A percentile compares a stretch with the other conserved stretches of the same genome.
Evolutionary conservation across 2,329 filamentous ascomycete genomes (phyloP).

Genomic region (Aureobasidium melanogenum): DNA sequence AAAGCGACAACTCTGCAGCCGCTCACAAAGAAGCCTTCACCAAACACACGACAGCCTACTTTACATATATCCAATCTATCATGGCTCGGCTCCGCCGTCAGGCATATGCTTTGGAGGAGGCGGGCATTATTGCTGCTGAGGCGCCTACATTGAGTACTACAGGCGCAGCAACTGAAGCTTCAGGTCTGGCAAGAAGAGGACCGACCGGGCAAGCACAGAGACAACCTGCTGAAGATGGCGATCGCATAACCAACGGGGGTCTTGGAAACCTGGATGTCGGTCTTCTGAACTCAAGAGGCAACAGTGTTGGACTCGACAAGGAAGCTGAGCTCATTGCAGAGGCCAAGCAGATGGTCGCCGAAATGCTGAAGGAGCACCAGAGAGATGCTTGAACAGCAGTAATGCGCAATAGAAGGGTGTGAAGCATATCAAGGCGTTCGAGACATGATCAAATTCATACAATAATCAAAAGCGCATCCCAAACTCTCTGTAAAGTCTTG

Average conservation of each 20-base stretch:
- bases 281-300: slow-evolving; percentile 79
- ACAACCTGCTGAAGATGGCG: slow-evolving; percentile 16
- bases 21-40: slow-evolving; percentile 50
- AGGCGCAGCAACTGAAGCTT: slow-evolving; percentile 6
- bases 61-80: slow-evolving; percentile 62
- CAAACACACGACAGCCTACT: slow-evolving; percentile 51
- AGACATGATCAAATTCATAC: neutral
- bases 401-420: neutral
- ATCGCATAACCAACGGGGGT: slow-evolving; percentile 35
- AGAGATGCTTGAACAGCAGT: neutral
- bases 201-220: slow-evolving; percentile 8
- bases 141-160: slow-evolving; percentile 27
- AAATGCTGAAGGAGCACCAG: slow-evolving; percentile 13
- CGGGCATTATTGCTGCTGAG: slow-evolving; percentile 55
- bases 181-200: slow-evolving; percentile 13
- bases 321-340: slow-evolving; percentile 70
- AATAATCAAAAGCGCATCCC: neutral
- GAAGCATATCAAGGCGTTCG: neutral
- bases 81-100: slow-evolving; percentile 67
- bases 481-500: no score
- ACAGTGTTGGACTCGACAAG: slow-evolving; percentile 73
- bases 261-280: slow-evolving; percentile 65
- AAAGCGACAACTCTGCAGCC: neutral
- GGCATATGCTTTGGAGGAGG: slow-evolving; percentile 73
- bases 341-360: slow-evolving; percentile 46